These are phyloP conservation scores for Ophiocordyceps camponoti-leonardi DNA, from an alignment of 2,329 filamentous ascomycete genomes.

Conservation along the genomic window DNA sequence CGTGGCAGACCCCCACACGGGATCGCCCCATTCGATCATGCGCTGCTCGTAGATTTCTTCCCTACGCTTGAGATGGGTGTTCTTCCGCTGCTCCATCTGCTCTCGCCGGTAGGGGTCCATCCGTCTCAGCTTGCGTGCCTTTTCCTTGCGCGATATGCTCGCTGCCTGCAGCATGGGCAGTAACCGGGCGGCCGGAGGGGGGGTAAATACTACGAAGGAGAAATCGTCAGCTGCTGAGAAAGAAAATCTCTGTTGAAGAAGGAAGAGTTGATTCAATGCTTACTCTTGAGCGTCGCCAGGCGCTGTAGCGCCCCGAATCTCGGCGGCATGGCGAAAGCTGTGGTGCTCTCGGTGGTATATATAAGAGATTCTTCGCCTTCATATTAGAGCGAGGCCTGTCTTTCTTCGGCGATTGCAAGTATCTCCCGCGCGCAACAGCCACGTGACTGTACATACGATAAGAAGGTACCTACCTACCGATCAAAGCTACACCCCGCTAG, in stretches of 20 bases:
- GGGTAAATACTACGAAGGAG: constrained; percentile 35
- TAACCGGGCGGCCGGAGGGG: constrained; percentile 6
- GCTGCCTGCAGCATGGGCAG: constrained; percentile 48
- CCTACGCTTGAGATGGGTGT: constrained; percentile 63
- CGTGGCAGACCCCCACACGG: constrained; percentile 50
- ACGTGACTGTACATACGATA: neutral
- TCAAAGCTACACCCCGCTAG: constrained; percentile 7
- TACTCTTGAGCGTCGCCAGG: constrained; percentile 43
- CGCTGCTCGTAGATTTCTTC: constrained; percentile 50
- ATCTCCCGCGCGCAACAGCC: neutral
- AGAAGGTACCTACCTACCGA: too few relatives aligned
- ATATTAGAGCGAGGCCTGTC: too few relatives aligned
- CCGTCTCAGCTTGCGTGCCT: constrained; percentile 42
- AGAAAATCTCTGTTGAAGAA: too few relatives aligned
- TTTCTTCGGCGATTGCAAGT: too few relatives aligned
- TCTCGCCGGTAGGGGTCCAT: constrained; percentile 70
- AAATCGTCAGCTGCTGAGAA: constrained; percentile 7
- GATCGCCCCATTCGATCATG: constrained; percentile 51
- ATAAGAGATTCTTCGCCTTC: too few relatives aligned
- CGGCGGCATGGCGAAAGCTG: constrained; percentile 41
- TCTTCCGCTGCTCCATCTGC: constrained; percentile 68
- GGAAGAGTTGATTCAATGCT: constrained; percentile 12
- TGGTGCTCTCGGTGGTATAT: neutral
- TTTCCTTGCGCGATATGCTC: constrained; percentile 42
- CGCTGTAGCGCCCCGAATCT: constrained; percentile 45